A percentile compares a stretch with the other conserved stretches of the same genome.
Evolutionary conservation across 2,329 filamentous ascomycete genomes (phyloP).

Genomic region (Penicillium sp.): DNA sequence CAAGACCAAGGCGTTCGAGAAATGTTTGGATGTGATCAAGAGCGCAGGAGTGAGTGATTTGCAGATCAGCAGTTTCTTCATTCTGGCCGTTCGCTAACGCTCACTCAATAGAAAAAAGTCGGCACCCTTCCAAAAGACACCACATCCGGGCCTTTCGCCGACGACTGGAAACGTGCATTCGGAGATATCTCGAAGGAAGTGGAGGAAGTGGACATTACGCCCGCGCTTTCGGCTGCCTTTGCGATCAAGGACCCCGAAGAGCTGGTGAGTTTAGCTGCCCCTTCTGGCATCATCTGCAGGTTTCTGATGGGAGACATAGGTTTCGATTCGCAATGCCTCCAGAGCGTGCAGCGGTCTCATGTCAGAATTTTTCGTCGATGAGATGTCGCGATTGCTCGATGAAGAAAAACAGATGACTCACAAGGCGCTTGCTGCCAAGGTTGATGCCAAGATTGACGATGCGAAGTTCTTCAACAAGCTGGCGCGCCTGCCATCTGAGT

Average conservation of each 20-base stretch:
- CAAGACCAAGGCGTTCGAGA: constrained; percentile 85
- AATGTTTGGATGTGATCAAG: constrained; percentile 82
- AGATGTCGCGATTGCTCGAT: constrained; percentile 94
- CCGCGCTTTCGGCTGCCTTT: constrained; percentile 79
- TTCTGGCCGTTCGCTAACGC: background rate
- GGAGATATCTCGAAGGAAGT: constrained; percentile 74
- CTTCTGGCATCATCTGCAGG: constrained; percentile 1
- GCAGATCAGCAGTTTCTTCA: background rate
- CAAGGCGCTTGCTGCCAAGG: constrained; percentile 75
- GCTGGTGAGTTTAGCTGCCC: constrained; percentile 51
- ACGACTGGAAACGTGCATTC: constrained; percentile 90
- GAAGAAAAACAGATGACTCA: constrained; percentile 97
- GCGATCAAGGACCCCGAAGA: constrained; percentile 94
- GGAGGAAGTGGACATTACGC: constrained; percentile 80
- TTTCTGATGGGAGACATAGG: constrained; percentile 41
- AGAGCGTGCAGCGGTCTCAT: constrained; percentile 91
- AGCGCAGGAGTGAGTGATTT: constrained; percentile 65
- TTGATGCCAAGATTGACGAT: constrained; percentile 88
- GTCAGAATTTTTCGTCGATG: constrained; percentile 94
- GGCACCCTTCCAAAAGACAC: constrained; percentile 81
- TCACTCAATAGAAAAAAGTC: constrained; percentile 67
- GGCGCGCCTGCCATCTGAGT: constrained; percentile 76
- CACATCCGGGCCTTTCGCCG: constrained; percentile 81
- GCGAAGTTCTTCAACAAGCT: constrained; percentile 84
- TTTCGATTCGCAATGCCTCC: constrained; percentile 88